phyloP scores from a whole-genome alignment of 2,329 filamentous ascomycete genomes.

The Colletotrichum plurivorum region DNA sequence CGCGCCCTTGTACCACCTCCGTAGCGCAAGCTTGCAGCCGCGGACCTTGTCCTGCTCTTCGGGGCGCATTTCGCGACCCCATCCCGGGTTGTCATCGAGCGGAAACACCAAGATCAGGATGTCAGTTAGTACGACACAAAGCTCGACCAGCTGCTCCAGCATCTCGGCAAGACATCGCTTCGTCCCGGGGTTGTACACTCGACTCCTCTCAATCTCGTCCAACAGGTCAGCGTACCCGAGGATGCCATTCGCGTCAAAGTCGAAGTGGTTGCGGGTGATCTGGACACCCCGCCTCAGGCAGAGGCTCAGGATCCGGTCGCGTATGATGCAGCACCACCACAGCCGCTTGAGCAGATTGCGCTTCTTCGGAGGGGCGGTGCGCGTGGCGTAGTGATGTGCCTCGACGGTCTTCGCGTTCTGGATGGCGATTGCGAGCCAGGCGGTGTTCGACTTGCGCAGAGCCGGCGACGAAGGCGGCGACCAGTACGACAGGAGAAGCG shows the following conservation, averaged over 20 bases:
- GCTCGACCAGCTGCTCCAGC: slow-evolving; percentile 60
- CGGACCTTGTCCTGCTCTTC: slow-evolving; percentile 51
- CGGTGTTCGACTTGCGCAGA: slow-evolving; percentile 57
- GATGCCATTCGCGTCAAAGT: slow-evolving; percentile 54
- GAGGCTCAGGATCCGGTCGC: slow-evolving; percentile 64
- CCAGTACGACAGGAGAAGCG: slow-evolving; percentile 61
- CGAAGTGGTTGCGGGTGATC: slow-evolving; percentile 62
- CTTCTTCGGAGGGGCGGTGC: slow-evolving; percentile 52
- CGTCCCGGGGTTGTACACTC: slow-evolving; percentile 60
- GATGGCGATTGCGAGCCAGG: slow-evolving; percentile 65
- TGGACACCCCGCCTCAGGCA: slow-evolving; percentile 66
- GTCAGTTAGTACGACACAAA: slow-evolving; percentile 63
- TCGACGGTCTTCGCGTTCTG: slow-evolving; percentile 63
- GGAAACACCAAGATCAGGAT: slow-evolving; percentile 61
- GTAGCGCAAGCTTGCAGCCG: slow-evolving; percentile 53
- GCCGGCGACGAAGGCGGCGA: slow-evolving; percentile 49
- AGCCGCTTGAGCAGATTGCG: slow-evolving; percentile 62
- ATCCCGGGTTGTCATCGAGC: slow-evolving; percentile 57
- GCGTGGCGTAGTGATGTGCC: slow-evolving; percentile 57
- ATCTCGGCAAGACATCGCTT: slow-evolving; percentile 61
- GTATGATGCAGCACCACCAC: slow-evolving; percentile 69
- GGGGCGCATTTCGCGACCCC: slow-evolving; percentile 51
- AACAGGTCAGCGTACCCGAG: slow-evolving; percentile 60
- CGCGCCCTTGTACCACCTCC: slow-evolving; percentile 57
- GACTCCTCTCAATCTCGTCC: slow-evolving; percentile 60